These are phyloP conservation scores for Verticillium dahliae DNA, from an alignment of 2,329 filamentous ascomycete species.

Conservation along the genomic window DNA sequence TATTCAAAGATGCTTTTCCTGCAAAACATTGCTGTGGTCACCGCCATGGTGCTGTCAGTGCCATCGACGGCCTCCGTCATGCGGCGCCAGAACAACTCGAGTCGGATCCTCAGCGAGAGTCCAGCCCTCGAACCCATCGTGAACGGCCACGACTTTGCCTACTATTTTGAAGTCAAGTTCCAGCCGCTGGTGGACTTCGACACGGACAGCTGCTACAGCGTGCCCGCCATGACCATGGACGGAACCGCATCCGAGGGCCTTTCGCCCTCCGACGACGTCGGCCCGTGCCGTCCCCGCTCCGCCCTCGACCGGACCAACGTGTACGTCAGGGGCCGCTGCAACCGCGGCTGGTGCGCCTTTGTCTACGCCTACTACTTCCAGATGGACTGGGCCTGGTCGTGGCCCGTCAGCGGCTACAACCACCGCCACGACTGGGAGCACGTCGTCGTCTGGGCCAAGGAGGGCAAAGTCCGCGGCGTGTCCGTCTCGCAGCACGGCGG, in stretches of 20 bases:
- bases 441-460: constrained; percentile 21
- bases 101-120: no score
- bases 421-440: constrained; percentile 19
- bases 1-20: no score
- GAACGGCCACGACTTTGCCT: no score
- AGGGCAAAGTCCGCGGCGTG: constrained; percentile 19
- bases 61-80: no score
- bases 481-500: constrained; percentile 23
- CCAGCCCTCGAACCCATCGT: no score
- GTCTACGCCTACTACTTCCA: constrained; percentile 22
- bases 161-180: neutral
- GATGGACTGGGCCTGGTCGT: constrained; percentile 9
- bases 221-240: constrained; percentile 27
- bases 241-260: constrained; percentile 25
- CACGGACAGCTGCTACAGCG: constrained; percentile 30
- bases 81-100: no score
- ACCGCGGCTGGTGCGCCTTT: constrained; percentile 23
- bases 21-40: no score
- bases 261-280: constrained; percentile 5
- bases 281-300: constrained; percentile 19
- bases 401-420: constrained; percentile 3
- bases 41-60: no score
- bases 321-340: constrained; percentile 23
- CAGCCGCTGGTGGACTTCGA: constrained; percentile 25
- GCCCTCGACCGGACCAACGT: constrained; percentile 23